Base-by-base conservation (phyloP, 1,284 basidiomycete genomes). In the Ustilago crameri region DNA sequence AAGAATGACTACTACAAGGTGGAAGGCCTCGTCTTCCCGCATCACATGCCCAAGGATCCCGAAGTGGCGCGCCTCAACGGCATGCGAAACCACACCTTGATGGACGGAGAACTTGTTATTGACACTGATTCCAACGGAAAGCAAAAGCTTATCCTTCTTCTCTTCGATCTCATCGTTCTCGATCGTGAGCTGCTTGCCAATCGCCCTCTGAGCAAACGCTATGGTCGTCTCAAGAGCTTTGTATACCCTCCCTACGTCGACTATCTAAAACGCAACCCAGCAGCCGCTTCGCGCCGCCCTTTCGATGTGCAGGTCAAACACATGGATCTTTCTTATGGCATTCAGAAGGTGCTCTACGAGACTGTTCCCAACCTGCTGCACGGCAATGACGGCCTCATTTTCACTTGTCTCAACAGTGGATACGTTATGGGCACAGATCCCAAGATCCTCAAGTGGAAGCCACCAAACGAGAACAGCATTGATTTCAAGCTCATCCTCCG, bases 361-460 rank as follows among this genome's bases (percentile, higher is more conserved):
- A 91, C 93, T 62, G 91, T 98, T 37, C 93, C 94, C 3, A 87
- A 87, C n/a, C 86, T 98, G 3, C 89, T 93, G 72, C 96, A 99
- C 81, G 93, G 90, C 5, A 95, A 92, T 75, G 96, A 99, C 79
- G 96, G 96, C 0, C 88, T 99, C 61, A 97, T 99, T 76, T 99
- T 97, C 82, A 98, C 96, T 0, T 92, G 92, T 78, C 91, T 91
- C 9, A 91, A 89, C 80, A 89, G 92, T 5, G 89, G 89, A 0
- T 98, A 98, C 78, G 86, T 88, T 3, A 87, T 91, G n/a, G 95
- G 93, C 0, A 98, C 96, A 10, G 95, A 98, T 82, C 84, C 85
- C 7, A 93, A 93, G 71, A 95, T 98, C 37, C 75, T 83, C 59
- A 99, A 99, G 84, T 99, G 96, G 96, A 99, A 99, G 84, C 95